A percentile compares a stretch with the other conserved stretches of the same genome.
Conservation (phyloP, 441 rosid genomes). For the Adansonia gregorii region DNA sequence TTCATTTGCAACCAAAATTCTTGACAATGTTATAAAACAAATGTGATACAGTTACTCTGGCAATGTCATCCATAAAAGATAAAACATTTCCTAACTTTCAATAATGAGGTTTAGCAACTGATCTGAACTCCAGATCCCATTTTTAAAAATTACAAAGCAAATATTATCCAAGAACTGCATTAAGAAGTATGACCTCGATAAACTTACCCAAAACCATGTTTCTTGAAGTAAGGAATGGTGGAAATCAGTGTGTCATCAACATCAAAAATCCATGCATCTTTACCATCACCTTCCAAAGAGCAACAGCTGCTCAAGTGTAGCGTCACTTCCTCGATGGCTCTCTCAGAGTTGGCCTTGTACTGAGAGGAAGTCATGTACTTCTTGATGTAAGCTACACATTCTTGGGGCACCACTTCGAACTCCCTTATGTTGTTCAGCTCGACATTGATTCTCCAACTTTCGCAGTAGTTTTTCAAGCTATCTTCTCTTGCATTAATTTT, state of each 20-base stretch:
- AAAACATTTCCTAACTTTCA: background rate
- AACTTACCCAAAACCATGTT: constrained; percentile 58
- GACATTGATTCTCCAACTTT: constrained; percentile 64
- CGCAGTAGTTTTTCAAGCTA: constrained; percentile 59
- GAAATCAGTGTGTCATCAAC: constrained; percentile 70
- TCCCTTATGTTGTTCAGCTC: constrained; percentile 64
- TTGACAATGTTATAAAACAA: background rate
- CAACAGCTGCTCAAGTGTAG: constrained; percentile 44
- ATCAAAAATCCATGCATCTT: constrained; percentile 75
- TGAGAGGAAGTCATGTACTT: constrained; percentile 64
- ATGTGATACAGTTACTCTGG: background rate
- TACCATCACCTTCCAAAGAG: constrained; percentile 46
- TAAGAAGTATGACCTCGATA: no score
- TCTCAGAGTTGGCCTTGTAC: constrained; percentile 49
- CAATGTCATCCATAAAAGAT: background rate
- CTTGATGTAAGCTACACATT: constrained; percentile 47
- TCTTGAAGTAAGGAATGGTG: constrained; percentile 65
- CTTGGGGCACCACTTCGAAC: constrained; percentile 61
- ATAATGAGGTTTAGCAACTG: background rate
- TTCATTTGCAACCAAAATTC: background rate
- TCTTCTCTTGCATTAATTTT: constrained; percentile 19
- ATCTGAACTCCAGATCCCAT: background rate
- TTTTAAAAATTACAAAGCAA: no score
- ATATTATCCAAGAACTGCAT: no score
- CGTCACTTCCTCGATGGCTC: constrained; percentile 50